Evolutionary conservation across 2,329 filamentous ascomycete genomes (phyloP).

Genomic region (Lomentospora prolificans): DNA sequence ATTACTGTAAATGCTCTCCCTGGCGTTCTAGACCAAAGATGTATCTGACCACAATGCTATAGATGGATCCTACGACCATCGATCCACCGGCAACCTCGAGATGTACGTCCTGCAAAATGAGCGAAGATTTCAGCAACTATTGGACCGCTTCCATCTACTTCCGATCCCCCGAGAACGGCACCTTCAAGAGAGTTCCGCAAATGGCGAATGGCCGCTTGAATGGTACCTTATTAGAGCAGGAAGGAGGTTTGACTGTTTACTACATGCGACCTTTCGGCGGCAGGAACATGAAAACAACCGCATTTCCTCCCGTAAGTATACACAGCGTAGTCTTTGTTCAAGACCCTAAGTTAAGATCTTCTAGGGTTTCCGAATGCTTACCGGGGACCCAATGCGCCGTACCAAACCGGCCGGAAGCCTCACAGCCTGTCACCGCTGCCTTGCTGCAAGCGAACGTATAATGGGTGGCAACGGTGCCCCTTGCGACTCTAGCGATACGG

Average conservation of each 20-base stretch:
- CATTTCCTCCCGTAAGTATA: conserved; percentile 21
- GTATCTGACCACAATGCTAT: background rate
- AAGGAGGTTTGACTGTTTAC: conserved; percentile 30
- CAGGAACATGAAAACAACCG: conserved; percentile 20
- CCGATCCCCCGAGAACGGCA: conserved; percentile 26
- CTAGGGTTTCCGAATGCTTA: conserved; percentile 37
- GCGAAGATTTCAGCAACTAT: conserved; percentile 23
- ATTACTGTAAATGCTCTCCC: background rate
- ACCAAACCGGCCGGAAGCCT: conserved; percentile 26
- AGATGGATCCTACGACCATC: background rate
- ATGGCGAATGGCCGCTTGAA: conserved; percentile 36
- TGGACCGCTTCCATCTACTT: conserved; percentile 25
- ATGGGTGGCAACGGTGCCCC: conserved; percentile 35
- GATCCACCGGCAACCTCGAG: background rate
- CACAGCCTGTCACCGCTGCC: conserved; percentile 26
- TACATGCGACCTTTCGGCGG: conserved; percentile 21
- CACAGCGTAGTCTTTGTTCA: background rate
- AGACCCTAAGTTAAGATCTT: background rate
- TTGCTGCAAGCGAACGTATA: background rate
- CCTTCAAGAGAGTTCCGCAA: conserved; percentile 55
- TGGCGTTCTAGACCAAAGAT: background rate
- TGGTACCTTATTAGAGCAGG: conserved; percentile 29
- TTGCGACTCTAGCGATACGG: conserved; percentile 37
- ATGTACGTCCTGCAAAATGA: conserved; percentile 21
- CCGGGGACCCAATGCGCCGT: conserved; percentile 28